These are phyloP conservation scores for Globisporangium radiosum DNA, from an alignment of 352 stramenopile species.

Conservation along the genomic window DNA sequence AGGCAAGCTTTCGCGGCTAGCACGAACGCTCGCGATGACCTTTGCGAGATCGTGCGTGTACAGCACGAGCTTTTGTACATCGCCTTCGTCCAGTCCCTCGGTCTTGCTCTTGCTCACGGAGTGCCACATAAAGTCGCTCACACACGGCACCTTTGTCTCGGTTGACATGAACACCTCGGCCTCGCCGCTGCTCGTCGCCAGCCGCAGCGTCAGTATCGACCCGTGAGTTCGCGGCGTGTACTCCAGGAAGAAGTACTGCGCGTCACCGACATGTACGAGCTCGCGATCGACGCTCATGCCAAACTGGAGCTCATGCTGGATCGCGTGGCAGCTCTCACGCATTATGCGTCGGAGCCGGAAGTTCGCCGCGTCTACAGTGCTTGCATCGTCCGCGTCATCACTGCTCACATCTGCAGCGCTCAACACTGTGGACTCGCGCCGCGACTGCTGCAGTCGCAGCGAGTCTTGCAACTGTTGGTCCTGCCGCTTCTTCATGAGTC, in stretches of 20 bases:
- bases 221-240: slow-evolving; percentile 26
- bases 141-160: slow-evolving; percentile 53
- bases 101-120: slow-evolving; percentile 17
- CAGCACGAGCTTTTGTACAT: slow-evolving; percentile 43
- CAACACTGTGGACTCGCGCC: slow-evolving; percentile 8
- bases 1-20: not conserved
- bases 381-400: not conserved
- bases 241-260: slow-evolving; percentile 54
- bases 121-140: slow-evolving; percentile 68
- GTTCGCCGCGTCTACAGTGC: slow-evolving; percentile 2
- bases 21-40: slow-evolving; percentile 4
- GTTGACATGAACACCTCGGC: slow-evolving; percentile 66
- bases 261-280: slow-evolving; percentile 13
- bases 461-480: slow-evolving; percentile 48
- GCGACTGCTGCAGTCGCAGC: slow-evolving; percentile 27
- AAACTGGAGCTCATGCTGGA: slow-evolving; percentile 43
- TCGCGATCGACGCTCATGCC: slow-evolving; percentile 34
- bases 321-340: slow-evolving; percentile 43
- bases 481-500: slow-evolving; percentile 55
- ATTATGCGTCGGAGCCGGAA: slow-evolving; percentile 46
- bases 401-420: not conserved
- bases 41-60: slow-evolving; percentile 45
- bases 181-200: slow-evolving; percentile 37
- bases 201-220: slow-evolving; percentile 54
- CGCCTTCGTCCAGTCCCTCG: slow-evolving; percentile 10